Conservation (phyloP, 163 green algal species). For the Smithsoniella earleae region DNA sequence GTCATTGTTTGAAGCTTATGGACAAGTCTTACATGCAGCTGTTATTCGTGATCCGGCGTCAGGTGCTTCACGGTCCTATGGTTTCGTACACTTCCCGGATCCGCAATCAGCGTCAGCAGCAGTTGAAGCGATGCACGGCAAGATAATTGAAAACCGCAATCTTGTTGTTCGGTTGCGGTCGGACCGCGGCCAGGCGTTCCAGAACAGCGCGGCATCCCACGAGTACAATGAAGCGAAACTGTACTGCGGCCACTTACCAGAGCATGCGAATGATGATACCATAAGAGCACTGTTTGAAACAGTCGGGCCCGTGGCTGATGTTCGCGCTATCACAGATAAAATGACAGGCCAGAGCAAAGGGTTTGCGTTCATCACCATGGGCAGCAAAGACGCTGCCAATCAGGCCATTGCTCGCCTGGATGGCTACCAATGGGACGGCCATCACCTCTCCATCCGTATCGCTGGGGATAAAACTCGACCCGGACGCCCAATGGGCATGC, state of each 20-base stretch:
- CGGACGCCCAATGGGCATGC: background rate
- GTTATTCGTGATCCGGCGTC: constrained; percentile 54
- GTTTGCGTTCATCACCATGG: constrained; percentile 68
- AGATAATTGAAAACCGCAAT: constrained; percentile 49
- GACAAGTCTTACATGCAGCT: background rate
- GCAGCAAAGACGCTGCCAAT: background rate
- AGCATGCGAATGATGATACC: constrained; percentile 34
- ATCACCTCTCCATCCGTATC: constrained; percentile 32
- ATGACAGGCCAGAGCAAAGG: constrained; percentile 53
- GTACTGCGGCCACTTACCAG: constrained; percentile 43
- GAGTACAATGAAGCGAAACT: constrained; percentile 35
- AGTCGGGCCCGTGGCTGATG: constrained; percentile 48
- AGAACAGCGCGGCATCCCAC: too few species aligned
- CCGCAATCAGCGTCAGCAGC: constrained; percentile 42
- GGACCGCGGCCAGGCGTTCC: constrained; percentile 32
- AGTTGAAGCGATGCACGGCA: constrained; percentile 41
- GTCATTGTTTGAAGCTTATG: constrained; percentile 39
- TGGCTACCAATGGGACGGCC: constrained; percentile 29
- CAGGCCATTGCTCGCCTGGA: constrained; percentile 33
- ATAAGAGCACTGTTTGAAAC: constrained; percentile 48
- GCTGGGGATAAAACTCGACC: constrained; percentile 18
- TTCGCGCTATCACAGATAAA: constrained; percentile 55
- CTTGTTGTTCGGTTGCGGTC: constrained; percentile 53
- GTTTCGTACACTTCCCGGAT: constrained; percentile 77
- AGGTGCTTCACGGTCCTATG: constrained; percentile 57